Percentiles rank a stretch among this genome's conserved stretches.
Evolutionary conservation across 768 basidiomycete genomes (phyloP).

Genomic region (Paxillus ammoniavirescens): DNA sequence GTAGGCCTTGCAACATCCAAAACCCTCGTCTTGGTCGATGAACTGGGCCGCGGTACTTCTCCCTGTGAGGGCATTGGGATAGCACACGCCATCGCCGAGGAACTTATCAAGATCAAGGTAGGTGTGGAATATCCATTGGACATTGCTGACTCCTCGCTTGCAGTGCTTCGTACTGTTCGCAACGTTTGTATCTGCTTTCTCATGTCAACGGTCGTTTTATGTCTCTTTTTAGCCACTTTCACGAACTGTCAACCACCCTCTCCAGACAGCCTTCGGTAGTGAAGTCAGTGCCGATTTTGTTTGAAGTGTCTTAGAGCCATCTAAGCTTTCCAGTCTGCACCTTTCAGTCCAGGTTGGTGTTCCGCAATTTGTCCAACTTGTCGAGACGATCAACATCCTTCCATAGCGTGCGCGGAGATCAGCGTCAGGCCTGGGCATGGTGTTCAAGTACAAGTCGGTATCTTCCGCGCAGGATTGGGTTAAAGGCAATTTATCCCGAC

Average conservation of each 20-base stretch:
- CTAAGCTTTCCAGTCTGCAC: slow-evolving; percentile 57
- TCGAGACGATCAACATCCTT: not conserved
- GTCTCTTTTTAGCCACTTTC: slow-evolving; percentile 58
- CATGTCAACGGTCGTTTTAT: slow-evolving; percentile 2
- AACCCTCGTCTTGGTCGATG: slow-evolving; percentile 85
- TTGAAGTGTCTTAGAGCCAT: not conserved
- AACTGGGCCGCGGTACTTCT: slow-evolving; percentile 90
- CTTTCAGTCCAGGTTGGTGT: slow-evolving; percentile 68
- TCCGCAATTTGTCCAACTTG: not conserved
- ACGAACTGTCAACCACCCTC: slow-evolving; percentile 75
- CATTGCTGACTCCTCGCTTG: not conserved
- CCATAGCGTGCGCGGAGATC: slow-evolving; percentile 55
- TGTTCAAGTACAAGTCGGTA: slow-evolving; percentile 74
- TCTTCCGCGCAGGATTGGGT: not conserved
- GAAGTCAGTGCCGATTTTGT: slow-evolving; percentile 49
- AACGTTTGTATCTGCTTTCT: slow-evolving; percentile 50
- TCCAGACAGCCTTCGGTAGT: slow-evolving; percentile 76
- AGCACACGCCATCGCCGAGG: slow-evolving; percentile 81
- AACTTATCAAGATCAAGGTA: slow-evolving; percentile 70
- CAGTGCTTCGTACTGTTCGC: slow-evolving; percentile 90
- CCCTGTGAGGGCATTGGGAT: slow-evolving; percentile 81
- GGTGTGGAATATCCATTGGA: slow-evolving; percentile 11
- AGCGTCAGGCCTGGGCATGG: slow-evolving; percentile 59
- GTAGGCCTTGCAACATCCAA: slow-evolving; percentile 67
- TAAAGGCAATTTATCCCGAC: not conserved